These are phyloP conservation scores for Athelia sp. DNA, from an alignment of 1,284 basidiomycete species.

Conservation along the genomic window DNA sequence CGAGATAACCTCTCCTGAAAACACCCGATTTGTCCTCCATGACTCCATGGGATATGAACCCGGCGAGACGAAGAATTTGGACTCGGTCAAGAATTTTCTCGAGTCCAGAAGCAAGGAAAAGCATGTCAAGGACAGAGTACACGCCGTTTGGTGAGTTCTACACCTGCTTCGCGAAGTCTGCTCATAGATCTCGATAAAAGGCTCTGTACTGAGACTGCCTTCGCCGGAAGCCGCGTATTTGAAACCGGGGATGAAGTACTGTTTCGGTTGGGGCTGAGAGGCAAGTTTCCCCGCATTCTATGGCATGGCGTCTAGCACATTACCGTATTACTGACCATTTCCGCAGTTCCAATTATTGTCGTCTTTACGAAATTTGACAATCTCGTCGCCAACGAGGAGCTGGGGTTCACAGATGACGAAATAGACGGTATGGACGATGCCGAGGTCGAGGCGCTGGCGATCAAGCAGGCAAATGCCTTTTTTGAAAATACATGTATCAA, in stretches of 20 bases:
- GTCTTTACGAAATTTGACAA: constrained; percentile 25
- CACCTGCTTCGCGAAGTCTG: neutral
- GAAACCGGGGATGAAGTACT: constrained; percentile 20
- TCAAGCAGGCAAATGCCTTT: neutral
- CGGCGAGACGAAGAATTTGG: constrained; percentile 16
- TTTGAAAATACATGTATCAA: neutral
- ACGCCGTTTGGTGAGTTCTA: constrained; percentile 22
- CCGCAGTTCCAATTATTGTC: constrained; percentile 21
- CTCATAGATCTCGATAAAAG: neutral
- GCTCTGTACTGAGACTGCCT: constrained; percentile 20
- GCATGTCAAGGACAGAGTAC: constrained; percentile 19
- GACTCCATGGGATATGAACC: constrained; percentile 23
- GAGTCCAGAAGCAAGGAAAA: constrained; percentile 6
- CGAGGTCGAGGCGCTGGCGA: neutral
- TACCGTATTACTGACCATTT: no score
- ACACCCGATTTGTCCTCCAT: constrained; percentile 21
- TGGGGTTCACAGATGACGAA: neutral
- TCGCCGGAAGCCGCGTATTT: constrained; percentile 15
- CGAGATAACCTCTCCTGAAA: constrained; percentile 19
- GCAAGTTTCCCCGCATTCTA: neutral
- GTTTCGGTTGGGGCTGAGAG: constrained; percentile 13
- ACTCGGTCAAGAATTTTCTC: constrained; percentile 18
- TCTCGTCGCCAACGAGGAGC: constrained; percentile 11
- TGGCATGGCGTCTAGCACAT: no score
- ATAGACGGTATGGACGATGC: neutral